Evolutionary conservation across 2,329 filamentous ascomycete genomes (phyloP), one percentile per base, ranked within the genome.

Genomic region (Biscogniauxia sp.): DNA sequence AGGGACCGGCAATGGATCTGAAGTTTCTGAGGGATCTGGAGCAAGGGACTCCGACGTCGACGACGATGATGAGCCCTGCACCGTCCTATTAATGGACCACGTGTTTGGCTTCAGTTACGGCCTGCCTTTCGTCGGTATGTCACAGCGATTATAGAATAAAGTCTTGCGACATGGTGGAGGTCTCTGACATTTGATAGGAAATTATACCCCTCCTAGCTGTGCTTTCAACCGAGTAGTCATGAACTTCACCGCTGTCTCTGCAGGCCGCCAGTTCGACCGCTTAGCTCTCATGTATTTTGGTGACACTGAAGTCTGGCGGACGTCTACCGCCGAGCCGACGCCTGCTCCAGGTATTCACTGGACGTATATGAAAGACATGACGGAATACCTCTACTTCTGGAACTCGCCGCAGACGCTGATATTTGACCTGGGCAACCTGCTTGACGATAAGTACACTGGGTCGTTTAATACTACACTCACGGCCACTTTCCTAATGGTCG

Each of bases 321-420:
- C 91, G 1, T 93, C 90, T 5, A 96, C 92, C 0, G 90, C 91
- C 3, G 90, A 96, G 76, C 91, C 92, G 1, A 91, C 86, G 0
- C 66, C 69, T 3, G 68, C 77, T 4, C 37, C 37, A 13, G 91
- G 91, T 6, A 93, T 95, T 63, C 77, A 82, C 52, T 94, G 90
- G 89, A 87, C 84, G 0, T 92, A 91, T 70, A 78, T 88, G 58
- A 95, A 94, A 74, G 91, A 96, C 71, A 87, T 93, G 85, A 90
- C 88, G 1, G 81, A 84, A 57, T 93, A 88, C 71, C 76, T 88
- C 17, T 80, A 84, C 3, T 77, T 95, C 13, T 93, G 91, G 84
- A 86, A 83, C 64, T 67, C 81, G 54, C 81, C 84, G 1, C 90
- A 93, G 71, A 93, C 84, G 66, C 70, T 95, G 59, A 92, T 94